Conservation (phyloP, 805 yeast genomes). For the Komagataella pastoris region DNA sequence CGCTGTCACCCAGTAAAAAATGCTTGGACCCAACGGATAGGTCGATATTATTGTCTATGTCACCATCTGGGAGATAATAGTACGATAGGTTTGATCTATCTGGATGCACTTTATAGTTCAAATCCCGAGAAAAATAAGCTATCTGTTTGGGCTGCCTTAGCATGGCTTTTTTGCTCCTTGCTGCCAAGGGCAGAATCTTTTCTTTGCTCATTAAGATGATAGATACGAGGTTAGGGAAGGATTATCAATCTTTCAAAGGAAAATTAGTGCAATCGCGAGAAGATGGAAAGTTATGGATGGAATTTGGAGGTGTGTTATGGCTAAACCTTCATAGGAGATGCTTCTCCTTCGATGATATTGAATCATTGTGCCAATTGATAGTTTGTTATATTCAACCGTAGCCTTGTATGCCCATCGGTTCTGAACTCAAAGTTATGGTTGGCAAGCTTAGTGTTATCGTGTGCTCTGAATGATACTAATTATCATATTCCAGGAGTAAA, state of each 20-base stretch:
- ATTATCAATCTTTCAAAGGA: not conserved
- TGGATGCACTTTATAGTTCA: slow-evolving; percentile 35
- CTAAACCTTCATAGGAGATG: no score
- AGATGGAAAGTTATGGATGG: not conserved
- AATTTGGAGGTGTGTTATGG: not conserved
- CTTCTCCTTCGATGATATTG: no score
- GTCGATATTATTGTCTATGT: slow-evolving; percentile 43
- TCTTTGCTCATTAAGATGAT: not conserved
- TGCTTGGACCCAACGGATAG: slow-evolving; percentile 50
- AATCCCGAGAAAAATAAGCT: slow-evolving; percentile 47
- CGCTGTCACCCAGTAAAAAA: slow-evolving; percentile 43
- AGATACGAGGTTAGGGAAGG: not conserved
- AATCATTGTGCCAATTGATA: no score
- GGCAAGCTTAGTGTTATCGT: no score
- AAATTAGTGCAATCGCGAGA: not conserved
- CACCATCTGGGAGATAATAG: slow-evolving; percentile 70
- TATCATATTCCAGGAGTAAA: no score
- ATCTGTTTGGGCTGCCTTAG: slow-evolving; percentile 82
- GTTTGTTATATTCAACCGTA: no score
- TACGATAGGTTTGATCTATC: slow-evolving; percentile 50
- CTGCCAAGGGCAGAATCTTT: slow-evolving; percentile 21
- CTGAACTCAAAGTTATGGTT: no score
- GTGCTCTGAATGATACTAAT: no score
- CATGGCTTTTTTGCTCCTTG: slow-evolving; percentile 50
- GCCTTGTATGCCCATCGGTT: no score